Conservation (phyloP, 2,329 filamentous ascomycete species). For the Apiospora koreana region DNA sequence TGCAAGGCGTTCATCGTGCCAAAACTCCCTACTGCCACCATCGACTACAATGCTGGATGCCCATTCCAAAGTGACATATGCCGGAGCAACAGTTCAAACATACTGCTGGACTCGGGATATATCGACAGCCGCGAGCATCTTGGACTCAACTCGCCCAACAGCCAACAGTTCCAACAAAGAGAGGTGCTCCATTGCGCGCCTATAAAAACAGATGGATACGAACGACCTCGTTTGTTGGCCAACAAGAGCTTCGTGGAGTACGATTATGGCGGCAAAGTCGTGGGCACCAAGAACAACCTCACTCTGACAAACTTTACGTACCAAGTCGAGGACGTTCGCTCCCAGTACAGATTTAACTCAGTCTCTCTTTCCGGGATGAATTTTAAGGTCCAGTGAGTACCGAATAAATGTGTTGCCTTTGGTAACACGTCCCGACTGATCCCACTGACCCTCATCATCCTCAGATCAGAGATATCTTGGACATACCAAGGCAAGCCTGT, state of each 20-base stretch:
- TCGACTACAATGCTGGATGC: slow-evolving; percentile 12
- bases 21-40: background rate
- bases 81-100: slow-evolving; percentile 10
- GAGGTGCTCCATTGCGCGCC: slow-evolving; percentile 10
- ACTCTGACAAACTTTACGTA: background rate
- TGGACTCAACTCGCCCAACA: slow-evolving; percentile 16
- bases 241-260: background rate
- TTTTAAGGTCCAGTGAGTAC: too few relatives aligned
- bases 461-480: background rate
- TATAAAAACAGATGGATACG: background rate
- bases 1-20: slow-evolving; percentile 16
- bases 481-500: background rate
- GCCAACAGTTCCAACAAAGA: slow-evolving; percentile 16
- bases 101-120: slow-evolving; percentile 18
- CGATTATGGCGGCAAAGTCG: background rate
- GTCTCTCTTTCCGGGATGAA: too few relatives aligned
- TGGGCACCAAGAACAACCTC: background rate
- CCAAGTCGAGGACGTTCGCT: background rate
- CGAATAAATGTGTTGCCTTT: too few relatives aligned
- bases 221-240: too few relatives aligned
- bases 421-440: too few relatives aligned
- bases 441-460: background rate
- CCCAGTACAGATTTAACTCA: background rate
- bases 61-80: slow-evolving; percentile 19
- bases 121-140: slow-evolving; percentile 19